Evolutionary conservation across 2,329 filamentous ascomycete species (phyloP).

Genomic region (Fusarium nodosum): DNA sequence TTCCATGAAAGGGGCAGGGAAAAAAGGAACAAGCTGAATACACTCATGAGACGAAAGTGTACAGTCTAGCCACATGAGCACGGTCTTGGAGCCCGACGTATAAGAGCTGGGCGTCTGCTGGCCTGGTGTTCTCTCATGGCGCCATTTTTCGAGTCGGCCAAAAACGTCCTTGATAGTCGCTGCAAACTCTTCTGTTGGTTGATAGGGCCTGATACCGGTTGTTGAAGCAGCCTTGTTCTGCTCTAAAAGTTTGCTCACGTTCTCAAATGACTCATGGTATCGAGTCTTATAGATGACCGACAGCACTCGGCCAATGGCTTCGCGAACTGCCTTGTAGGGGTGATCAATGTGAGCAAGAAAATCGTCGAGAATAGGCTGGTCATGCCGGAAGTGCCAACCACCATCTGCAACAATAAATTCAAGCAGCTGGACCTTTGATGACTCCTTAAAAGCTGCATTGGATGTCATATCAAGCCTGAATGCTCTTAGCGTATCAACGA

Average conservation of each 20-base stretch:
- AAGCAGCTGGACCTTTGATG: slow-evolving; percentile 91
- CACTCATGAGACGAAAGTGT: slow-evolving; percentile 94
- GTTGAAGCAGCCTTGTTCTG: slow-evolving; percentile 84
- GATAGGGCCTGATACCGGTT: slow-evolving; percentile 86
- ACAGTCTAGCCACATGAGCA: slow-evolving; percentile 93
- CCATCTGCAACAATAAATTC: slow-evolving; percentile 89
- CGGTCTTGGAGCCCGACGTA: slow-evolving; percentile 95
- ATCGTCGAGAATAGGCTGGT: slow-evolving; percentile 88
- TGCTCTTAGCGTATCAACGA: slow-evolving; percentile 83
- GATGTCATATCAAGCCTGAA: slow-evolving; percentile 95
- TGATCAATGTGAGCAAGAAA: slow-evolving; percentile 94
- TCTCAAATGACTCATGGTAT: slow-evolving; percentile 93
- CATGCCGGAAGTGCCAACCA: slow-evolving; percentile 96
- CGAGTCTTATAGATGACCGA: slow-evolving; percentile 89
- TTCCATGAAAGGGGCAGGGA: slow-evolving; percentile 89
- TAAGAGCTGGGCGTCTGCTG: slow-evolving; percentile 95
- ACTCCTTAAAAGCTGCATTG: slow-evolving; percentile 98
- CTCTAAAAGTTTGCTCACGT: slow-evolving; percentile 80
- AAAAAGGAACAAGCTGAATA: slow-evolving; percentile 90
- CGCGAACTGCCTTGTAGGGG: slow-evolving; percentile 96
- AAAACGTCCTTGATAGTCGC: slow-evolving; percentile 82
- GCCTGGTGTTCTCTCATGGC: slow-evolving; percentile 83
- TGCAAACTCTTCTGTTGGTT: slow-evolving; percentile 80
- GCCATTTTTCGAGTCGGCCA: slow-evolving; percentile 85
- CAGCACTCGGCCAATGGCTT: slow-evolving; percentile 91